Conservation (phyloP, 2,329 filamentous ascomycete genomes). For the Xylariaceae sp. region DNA sequence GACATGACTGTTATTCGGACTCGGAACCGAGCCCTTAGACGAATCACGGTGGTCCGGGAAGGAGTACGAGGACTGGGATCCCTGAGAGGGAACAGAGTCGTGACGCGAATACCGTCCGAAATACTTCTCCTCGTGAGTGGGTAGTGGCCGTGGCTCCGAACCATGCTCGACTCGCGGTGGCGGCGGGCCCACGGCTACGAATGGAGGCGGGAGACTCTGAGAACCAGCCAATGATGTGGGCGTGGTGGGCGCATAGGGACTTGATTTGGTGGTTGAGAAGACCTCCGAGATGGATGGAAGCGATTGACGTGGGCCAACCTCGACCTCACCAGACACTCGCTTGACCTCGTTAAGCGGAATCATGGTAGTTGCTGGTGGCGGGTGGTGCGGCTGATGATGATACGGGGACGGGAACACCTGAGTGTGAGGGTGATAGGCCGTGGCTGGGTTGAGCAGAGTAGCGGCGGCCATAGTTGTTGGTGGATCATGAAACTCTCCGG, state of each 20-base stretch:
- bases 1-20: slow-evolving; percentile 21
- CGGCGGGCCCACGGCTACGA: slow-evolving; percentile 21
- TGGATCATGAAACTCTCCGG: slow-evolving; percentile 25
- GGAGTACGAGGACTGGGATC: slow-evolving; percentile 25
- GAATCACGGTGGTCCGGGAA: slow-evolving; percentile 28
- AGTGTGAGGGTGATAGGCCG: slow-evolving; percentile 30
- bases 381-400: slow-evolving; percentile 27
- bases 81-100: slow-evolving; percentile 25
- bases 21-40: slow-evolving; percentile 23
- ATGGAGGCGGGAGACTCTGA: slow-evolving; percentile 28
- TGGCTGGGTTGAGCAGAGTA: slow-evolving; percentile 31
- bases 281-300: slow-evolving; percentile 34
- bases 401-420: slow-evolving; percentile 25
- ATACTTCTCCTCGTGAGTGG: slow-evolving; percentile 30
- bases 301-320: slow-evolving; percentile 28
- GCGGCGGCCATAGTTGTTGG: slow-evolving; percentile 31
- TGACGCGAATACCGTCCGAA: slow-evolving; percentile 25
- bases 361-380: slow-evolving; percentile 26
- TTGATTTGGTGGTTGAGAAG: slow-evolving; percentile 28
- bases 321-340: slow-evolving; percentile 27
- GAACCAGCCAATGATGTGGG: slow-evolving; percentile 25
- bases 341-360: slow-evolving; percentile 27
- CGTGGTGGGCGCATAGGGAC: slow-evolving; percentile 28
- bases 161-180: slow-evolving; percentile 26
- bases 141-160: slow-evolving; percentile 25